Base-by-base conservation (phyloP, 495 filamentous ascomycete species). In the Aspergillus bridgeri region DNA sequence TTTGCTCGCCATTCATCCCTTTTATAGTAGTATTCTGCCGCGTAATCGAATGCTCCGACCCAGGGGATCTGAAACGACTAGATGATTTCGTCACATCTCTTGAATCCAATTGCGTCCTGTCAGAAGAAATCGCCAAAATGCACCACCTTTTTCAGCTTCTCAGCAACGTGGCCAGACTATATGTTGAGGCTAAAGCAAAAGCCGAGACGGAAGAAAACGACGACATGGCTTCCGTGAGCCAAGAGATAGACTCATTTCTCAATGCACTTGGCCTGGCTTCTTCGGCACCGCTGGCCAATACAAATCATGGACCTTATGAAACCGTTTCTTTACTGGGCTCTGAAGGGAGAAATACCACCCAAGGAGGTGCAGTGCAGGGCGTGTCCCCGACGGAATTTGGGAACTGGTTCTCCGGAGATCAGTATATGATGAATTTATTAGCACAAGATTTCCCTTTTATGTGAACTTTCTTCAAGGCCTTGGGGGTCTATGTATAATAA, bases 21-120 rank as follows among this genome's bases (percentile, higher is more conserved):
- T 85, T 87, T 63, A 86, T 87, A 48, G 82, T 89, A 2, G 73
- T 89, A 3, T 89, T 89, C 75, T 88, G 86, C 74, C 80, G 88
- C 59, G 76, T 83, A 3, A 82, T 89, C 56, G 79, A 83, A 63
- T 63, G 65, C 9, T 73, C 68, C 45, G 63, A 68, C 38, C 47
- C 62, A 19, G 64, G 67, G n/a, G 85, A 88, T 56, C 73, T 87
- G 5, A 46, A 63, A 20, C 74, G 74, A 0, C 76, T 89, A 0
- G 75, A 77, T 27, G 75, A 78, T 7, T 89, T 89, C 59, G 77
- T 84, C 47, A 65, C 69, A 7, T 85, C 83, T 21, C 77, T 89
- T 5, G 71, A 76, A 51, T 74, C 81, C 0, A 73, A 78, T 18
- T 76, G 72, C 56, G 67, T 66, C 15, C 69, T 82, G 9, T 84